phyloP scores from a whole-genome alignment of 805 yeast genomes.

The Barnettozyma salicaria region DNA sequence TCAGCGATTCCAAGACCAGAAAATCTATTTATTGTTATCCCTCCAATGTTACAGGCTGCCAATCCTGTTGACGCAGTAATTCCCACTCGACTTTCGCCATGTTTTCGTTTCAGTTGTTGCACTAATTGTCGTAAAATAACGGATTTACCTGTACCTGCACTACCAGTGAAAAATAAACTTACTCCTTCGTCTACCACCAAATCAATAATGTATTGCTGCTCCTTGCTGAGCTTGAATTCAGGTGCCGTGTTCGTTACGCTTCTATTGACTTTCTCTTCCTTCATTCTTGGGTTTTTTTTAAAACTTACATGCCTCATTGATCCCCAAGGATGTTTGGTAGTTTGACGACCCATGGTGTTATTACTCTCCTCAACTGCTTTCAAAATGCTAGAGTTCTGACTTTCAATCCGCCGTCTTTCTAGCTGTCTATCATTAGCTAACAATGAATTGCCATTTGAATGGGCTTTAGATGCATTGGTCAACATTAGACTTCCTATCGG shows the following conservation, averaged over 20 bases:
- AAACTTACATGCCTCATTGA: slow-evolving; percentile 1
- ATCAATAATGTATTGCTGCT: slow-evolving; percentile 48
- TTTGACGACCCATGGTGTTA: slow-evolving; percentile 2
- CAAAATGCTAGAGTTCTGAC: slow-evolving; percentile 1
- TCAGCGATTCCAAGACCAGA: slow-evolving; percentile 81
- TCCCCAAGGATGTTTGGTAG: slow-evolving; percentile 1
- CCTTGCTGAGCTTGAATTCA: slow-evolving; percentile 31
- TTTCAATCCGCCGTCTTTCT: background rate
- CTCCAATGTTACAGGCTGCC: slow-evolving; percentile 93
- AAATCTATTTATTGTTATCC: slow-evolving; percentile 79
- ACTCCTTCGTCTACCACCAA: slow-evolving; percentile 43
- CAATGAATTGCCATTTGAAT: too few relatives aligned
- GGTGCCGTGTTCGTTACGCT: background rate
- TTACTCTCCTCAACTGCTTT: background rate
- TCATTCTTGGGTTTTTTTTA: slow-evolving; percentile 13
- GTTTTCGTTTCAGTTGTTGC: slow-evolving; percentile 37
- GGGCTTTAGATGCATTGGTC: too few relatives aligned
- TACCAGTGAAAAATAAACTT: slow-evolving; percentile 71
- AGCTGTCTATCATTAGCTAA: too few relatives aligned
- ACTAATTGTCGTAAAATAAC: slow-evolving; percentile 63
- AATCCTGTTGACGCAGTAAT: slow-evolving; percentile 95
- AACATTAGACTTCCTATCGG: slow-evolving; percentile 11
- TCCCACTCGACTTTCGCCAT: slow-evolving; percentile 52
- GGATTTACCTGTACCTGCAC: slow-evolving; percentile 88
- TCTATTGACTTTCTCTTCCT: slow-evolving; percentile 1